Conservation (phyloP, 2,329 filamentous ascomycete species). For the Fusarium continuum region DNA sequence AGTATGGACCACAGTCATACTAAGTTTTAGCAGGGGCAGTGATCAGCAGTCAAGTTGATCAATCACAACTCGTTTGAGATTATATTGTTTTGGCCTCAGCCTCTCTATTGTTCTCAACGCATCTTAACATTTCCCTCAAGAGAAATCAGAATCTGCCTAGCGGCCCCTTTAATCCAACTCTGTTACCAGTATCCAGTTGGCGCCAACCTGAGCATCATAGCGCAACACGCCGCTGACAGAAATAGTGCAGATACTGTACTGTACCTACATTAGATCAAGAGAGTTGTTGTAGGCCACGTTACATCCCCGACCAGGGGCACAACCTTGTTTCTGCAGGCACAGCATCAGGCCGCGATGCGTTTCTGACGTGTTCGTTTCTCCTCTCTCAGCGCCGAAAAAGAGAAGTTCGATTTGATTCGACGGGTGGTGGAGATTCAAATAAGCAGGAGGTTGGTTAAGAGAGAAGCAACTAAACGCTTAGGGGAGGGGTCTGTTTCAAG, state of each 20-base stretch:
- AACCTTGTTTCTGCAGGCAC: constrained; percentile 22
- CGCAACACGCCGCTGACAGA: not conserved
- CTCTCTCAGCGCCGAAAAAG: not conserved
- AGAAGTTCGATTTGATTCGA: not conserved
- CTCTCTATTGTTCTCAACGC: not conserved
- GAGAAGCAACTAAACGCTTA: not conserved
- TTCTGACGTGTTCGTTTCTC: constrained; percentile 32
- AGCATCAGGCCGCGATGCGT: constrained; percentile 20
- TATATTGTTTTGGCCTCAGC: not conserved
- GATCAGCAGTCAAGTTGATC: constrained; percentile 17
- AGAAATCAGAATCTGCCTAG: not conserved
- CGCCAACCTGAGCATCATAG: not conserved
- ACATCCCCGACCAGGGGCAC: constrained; percentile 23
- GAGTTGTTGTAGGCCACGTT: not conserved
- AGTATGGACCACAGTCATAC: too few relatives aligned
- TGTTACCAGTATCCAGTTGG: not conserved
- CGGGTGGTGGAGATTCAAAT: not conserved
- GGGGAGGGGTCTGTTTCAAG: constrained; percentile 12
- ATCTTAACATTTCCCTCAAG: not conserved
- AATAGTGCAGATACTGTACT: not conserved
- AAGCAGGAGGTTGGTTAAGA: not conserved
- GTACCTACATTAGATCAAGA: not conserved
- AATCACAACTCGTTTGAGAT: constrained; percentile 1
- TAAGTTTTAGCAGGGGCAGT: not conserved
- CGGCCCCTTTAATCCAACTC: not conserved